Evolutionary conservation across 331 rosid species (phyloP), one percentile per base, ranked within the genome.

Genomic region (Rosa hybrid): DNA sequence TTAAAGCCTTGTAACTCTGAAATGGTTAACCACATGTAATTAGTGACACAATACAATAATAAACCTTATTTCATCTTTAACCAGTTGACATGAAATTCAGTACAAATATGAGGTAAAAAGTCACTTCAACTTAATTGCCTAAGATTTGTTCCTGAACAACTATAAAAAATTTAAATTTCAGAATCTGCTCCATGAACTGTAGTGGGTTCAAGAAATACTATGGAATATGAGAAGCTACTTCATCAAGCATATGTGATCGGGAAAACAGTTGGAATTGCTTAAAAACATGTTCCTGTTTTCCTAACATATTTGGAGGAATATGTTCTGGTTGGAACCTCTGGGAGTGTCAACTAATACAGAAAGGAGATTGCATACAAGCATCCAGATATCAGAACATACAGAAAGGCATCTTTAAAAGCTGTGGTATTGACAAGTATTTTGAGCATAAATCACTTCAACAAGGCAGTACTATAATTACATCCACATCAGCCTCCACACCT

Each of bases 1-100:
- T 93, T 78, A 96, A 78, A 62, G 84, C 98, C 91, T 68, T 79
- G 92, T 96, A 96, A 84, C 99, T 85, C 99, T 96, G 92, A 63
- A 87, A 91, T 75, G 68, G 79, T 49, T 77, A 86, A 84, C 68
- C 78, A 76, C 48, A 80, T 57, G 45, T 42, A 53, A 80, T 71
- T 21, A 41, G 81, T 38, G 78, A 57, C 50, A 30, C n/a, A 4
- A 71, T 34, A n/a, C 25, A 74, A 17, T 38, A n/a, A 27, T 18
- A 2, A n/a, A 9, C 59, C 14, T 16, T 30, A 21, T 49, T 48
- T 59, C 25, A 57, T 57, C 30, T 48, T 51, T 45, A 62, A 25
- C 68, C 12, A 62, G 68, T 1, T 11, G 4, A 9, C 18, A 8
- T 45, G 49, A 45, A 25, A 62, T 62, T 56, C 63, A 65, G 6